These are phyloP conservation scores for Aspergillus ellipticus DNA, from an alignment of 495 filamentous ascomycete genomes.

Conservation along the genomic window DNA sequence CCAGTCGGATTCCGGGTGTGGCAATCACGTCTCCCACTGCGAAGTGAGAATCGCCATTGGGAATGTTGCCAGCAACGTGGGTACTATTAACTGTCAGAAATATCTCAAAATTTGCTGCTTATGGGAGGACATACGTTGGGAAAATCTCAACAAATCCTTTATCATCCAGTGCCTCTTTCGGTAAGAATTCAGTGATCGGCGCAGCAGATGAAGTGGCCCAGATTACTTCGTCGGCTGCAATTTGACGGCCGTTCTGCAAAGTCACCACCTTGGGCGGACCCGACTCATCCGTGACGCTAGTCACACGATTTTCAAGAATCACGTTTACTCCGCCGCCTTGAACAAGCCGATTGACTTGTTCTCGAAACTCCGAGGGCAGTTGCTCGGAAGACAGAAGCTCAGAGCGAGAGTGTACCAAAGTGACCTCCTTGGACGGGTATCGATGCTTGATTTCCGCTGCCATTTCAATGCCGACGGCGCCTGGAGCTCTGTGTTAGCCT, in stretches of 20 bases:
- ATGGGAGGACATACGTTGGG: slow-evolving; percentile 9
- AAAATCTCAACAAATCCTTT: slow-evolving; percentile 50
- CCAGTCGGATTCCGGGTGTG: slow-evolving; percentile 1
- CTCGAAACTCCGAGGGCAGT: slow-evolving; percentile 55
- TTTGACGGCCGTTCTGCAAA: slow-evolving; percentile 46
- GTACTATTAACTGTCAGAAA: slow-evolving; percentile 19
- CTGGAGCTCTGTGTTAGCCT: slow-evolving; percentile 16
- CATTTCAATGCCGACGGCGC: slow-evolving; percentile 62
- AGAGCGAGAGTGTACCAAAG: slow-evolving; percentile 54
- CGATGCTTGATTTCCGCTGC: slow-evolving; percentile 54
- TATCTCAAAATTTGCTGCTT: neutral
- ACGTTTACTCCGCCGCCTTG: slow-evolving; percentile 47
- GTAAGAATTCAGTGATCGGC: slow-evolving; percentile 50
- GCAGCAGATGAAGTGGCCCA: slow-evolving; percentile 49
- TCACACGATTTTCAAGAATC: slow-evolving; percentile 13
- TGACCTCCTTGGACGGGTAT: slow-evolving; percentile 48
- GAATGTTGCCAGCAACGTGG: slow-evolving; percentile 26
- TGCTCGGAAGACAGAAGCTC: slow-evolving; percentile 56
- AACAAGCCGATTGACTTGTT: slow-evolving; percentile 42
- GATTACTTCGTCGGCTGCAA: slow-evolving; percentile 49
- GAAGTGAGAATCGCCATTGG: slow-evolving; percentile 47
- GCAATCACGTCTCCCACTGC: slow-evolving; percentile 28
- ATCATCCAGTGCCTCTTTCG: slow-evolving; percentile 35
- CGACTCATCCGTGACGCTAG: slow-evolving; percentile 21
- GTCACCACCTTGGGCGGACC: slow-evolving; percentile 30